A percentile compares a stretch with the other conserved stretches of the same genome.
phyloP scores from a whole-genome alignment of 805 yeast species.

The Schwanniomyces yamadae region DNA sequence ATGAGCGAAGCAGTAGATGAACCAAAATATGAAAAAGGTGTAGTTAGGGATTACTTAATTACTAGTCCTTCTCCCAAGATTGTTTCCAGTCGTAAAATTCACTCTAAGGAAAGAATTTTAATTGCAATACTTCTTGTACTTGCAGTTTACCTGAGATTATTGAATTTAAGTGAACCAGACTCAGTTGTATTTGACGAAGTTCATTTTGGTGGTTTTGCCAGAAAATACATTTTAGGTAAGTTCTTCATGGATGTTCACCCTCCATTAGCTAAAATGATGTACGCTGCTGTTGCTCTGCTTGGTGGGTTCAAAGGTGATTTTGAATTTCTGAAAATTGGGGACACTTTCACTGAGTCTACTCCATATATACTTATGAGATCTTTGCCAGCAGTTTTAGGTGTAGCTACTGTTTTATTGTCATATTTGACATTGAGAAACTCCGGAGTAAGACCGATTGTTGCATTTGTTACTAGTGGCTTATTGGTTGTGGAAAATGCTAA shows the following conservation, averaged over 20 bases:
- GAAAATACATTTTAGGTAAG: slow-evolving; percentile 65
- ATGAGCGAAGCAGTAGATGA: slow-evolving; percentile 45
- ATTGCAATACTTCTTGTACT: slow-evolving; percentile 43
- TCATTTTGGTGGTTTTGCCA: slow-evolving; percentile 95
- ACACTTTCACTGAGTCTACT: slow-evolving; percentile 51
- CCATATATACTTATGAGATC: slow-evolving; percentile 73
- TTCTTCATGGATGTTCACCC: slow-evolving; percentile 79
- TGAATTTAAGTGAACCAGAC: slow-evolving; percentile 62
- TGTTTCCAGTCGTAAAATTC: slow-evolving; percentile 40
- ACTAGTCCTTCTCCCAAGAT: slow-evolving; percentile 48
- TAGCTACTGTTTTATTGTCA: slow-evolving; percentile 61
- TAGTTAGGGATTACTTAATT: slow-evolving; percentile 51
- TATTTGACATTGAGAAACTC: slow-evolving; percentile 70
- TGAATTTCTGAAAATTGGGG: slow-evolving; percentile 65
- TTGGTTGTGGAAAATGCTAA: slow-evolving; percentile 66
- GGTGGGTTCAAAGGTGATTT: slow-evolving; percentile 76
- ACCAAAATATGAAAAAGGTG: slow-evolving; percentile 44
- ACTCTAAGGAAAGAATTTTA: slow-evolving; percentile 24
- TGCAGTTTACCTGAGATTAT: slow-evolving; percentile 60
- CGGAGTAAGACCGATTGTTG: slow-evolving; percentile 65
- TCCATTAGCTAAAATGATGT: slow-evolving; percentile 74
- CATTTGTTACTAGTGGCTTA: slow-evolving; percentile 54
- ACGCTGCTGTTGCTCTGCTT: slow-evolving; percentile 64
- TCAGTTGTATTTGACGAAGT: slow-evolving; percentile 92
- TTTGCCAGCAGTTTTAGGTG: slow-evolving; percentile 67